phyloP scores from a whole-genome alignment of 1,284 basidiomycete genomes.

The Phylloporus sp. region DNA sequence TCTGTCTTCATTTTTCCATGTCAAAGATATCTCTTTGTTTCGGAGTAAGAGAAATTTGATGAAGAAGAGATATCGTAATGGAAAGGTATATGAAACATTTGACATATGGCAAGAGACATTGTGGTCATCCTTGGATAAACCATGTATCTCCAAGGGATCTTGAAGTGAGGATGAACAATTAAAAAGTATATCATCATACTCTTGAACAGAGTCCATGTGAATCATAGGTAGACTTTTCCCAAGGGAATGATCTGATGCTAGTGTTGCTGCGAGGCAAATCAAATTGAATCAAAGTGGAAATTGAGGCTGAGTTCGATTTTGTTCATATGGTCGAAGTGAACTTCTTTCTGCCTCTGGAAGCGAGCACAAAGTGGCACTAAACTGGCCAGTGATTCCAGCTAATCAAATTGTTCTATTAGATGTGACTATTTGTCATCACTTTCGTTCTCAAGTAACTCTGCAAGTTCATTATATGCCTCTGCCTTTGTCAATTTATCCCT shows the following conservation, averaged over 20 bases:
- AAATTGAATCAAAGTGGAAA: not conserved
- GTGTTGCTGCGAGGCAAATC: not conserved
- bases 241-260: no score
- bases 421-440: not conserved
- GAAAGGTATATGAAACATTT: not conserved
- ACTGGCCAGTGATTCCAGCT: not conserved
- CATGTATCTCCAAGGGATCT: not conserved
- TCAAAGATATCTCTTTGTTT: conserved; percentile 1
- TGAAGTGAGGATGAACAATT: no score
- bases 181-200: not conserved
- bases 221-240: no score
- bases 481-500: not conserved
- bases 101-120: not conserved
- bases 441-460: not conserved
- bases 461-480: conserved; percentile 1
- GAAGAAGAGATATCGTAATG: not conserved
- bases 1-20: not conserved
- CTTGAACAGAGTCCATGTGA: not conserved
- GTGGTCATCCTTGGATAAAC: not conserved
- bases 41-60: not conserved
- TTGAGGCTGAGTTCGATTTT: no score
- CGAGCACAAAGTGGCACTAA: not conserved
- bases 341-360: not conserved
- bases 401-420: conserved; percentile 1
- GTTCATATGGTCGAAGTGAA: no score